Base-by-base conservation (phyloP, 2,329 filamentous ascomycete species). In the Fusarium mundagurra region DNA sequence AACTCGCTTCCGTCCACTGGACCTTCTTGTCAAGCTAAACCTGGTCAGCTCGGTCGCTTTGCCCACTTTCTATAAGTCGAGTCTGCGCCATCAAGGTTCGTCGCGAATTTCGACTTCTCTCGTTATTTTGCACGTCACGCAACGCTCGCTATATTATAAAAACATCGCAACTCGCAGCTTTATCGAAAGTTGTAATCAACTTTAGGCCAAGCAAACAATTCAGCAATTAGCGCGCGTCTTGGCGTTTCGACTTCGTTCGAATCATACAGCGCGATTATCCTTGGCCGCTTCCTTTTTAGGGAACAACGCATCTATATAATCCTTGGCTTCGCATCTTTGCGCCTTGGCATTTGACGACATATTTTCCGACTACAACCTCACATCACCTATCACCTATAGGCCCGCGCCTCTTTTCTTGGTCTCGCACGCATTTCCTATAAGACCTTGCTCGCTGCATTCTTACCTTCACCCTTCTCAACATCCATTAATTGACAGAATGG, bases 341-440 rank as follows among this genome's bases (percentile, higher is more conserved):
- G 34, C 63, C 73, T 78, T 76, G 76, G 71, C 71, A 68, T 54
- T 67, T 61, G 61, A 64, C 68, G 61, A 73, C 67, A 76, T 76
- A 53, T 22, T 51, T 61, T 41, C 47, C 50, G 51, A 43, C 36
- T 51, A 47, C 57, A 13, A 59, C 67, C 51, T 67, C 44, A 34
- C 63, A 53, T 53, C 41, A 55, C 65, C 61, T 47, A 58, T 12
- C 34, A 66, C 61, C 66, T 31, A 38, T 20, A 36, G 51, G 63
- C 48, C 59, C 45, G 61, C 33, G 27, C 36, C 48, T 61, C 57
- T 53, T 58, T 71, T 61, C 48, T 67, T 41, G 55, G 38, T 61
- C 62, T 29, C 57, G 13, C 31, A 8, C 43, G 13, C 31, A 8
- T 38, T 29, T 47, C 39, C 14, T 58, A 57, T 59, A 67, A 58